Percentiles rank a stretch among this genome's conserved stretches.
phyloP scores from a whole-genome alignment of 495 filamentous ascomycete species.

The Hypoxylon cercidicola region DNA sequence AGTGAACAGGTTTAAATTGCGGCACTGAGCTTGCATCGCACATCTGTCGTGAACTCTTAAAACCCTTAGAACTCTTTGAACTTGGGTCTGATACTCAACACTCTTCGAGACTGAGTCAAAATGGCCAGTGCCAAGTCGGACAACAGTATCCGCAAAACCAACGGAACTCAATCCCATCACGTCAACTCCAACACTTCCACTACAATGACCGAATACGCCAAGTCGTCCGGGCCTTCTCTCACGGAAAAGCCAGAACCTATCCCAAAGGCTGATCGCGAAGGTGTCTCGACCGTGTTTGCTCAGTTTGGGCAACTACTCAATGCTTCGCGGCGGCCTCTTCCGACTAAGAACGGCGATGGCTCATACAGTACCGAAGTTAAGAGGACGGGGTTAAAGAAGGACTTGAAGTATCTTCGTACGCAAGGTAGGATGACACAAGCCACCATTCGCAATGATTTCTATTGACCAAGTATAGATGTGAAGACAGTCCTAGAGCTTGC shows the following conservation, averaged over 20 bases:
- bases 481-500: conserved; percentile 52
- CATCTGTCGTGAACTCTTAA: not conserved
- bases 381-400: conserved; percentile 67
- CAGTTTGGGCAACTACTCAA: conserved; percentile 72
- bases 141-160: conserved; percentile 16
- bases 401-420: conserved; percentile 66
- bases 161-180: conserved; percentile 23
- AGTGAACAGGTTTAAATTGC: conserved; percentile 18
- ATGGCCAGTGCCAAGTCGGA: conserved; percentile 30
- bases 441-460: not conserved
- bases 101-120: not conserved
- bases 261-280: conserved; percentile 50
- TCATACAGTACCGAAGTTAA: conserved; percentile 50
- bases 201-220: conserved; percentile 15
- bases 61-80: not conserved
- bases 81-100: not conserved
- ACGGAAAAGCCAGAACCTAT: conserved; percentile 32
- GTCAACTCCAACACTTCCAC: conserved; percentile 22
- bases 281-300: conserved; percentile 63
- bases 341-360: conserved; percentile 73
- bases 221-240: conserved; percentile 16
- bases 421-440: conserved; percentile 44
- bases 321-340: conserved; percentile 71
- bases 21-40: not conserved
- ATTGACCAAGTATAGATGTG: conserved; percentile 45